These are phyloP conservation scores for Phytophthora constricta DNA, from an alignment of 352 stramenopile genomes.

Conservation along the genomic window DNA sequence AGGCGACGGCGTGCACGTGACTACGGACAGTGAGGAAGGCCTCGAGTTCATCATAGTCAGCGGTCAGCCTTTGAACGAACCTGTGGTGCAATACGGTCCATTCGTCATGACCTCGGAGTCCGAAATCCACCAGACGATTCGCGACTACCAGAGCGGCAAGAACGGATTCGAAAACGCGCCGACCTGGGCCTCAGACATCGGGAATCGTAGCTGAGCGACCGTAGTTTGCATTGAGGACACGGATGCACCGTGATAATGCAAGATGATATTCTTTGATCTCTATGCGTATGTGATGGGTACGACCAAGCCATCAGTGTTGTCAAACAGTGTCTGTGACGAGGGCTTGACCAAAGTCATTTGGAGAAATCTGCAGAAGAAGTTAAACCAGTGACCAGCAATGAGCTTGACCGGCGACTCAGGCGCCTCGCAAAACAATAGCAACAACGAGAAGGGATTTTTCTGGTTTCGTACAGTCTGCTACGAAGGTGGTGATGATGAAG, in stretches of 20 bases:
- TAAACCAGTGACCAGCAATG: too few species aligned
- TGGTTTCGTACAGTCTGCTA: neutral
- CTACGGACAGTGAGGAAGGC: constrained; percentile 30
- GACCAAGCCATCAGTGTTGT: too few species aligned
- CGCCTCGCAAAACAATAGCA: too few species aligned
- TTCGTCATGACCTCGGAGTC: constrained; percentile 74
- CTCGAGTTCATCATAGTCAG: constrained; percentile 70
- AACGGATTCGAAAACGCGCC: constrained; percentile 77
- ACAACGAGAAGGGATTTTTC: neutral
- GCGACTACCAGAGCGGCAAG: constrained; percentile 55
- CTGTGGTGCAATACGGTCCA: constrained; percentile 69
- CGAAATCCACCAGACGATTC: constrained; percentile 64
- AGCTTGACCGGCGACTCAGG: constrained; percentile 4
- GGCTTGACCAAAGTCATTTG: too few species aligned
- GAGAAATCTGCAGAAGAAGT: too few species aligned
- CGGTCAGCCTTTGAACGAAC: constrained; percentile 66
- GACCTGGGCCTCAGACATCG: constrained; percentile 64
- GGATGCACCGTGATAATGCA: too few species aligned
- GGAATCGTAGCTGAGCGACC: constrained; percentile 27
- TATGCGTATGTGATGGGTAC: too few species aligned
- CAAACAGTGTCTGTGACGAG: neutral
- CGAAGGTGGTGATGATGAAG: neutral
- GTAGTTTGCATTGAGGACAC: too few species aligned
- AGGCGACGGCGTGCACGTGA: constrained; percentile 56
- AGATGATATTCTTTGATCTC: too few species aligned